Conservation (phyloP, 2,329 filamentous ascomycete species). For the Verticillium tricorpus region DNA sequence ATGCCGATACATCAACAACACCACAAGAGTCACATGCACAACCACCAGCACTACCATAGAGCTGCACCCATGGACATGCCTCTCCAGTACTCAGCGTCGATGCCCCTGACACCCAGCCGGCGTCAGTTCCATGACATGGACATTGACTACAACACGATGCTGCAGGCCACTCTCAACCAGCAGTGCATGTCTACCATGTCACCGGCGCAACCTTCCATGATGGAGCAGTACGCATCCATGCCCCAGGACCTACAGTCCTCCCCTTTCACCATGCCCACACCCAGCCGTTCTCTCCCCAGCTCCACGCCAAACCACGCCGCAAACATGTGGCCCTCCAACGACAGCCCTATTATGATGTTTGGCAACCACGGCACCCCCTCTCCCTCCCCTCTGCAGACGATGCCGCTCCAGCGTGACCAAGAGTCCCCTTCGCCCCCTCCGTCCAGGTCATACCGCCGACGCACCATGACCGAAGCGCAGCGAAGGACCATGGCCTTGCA, state of each 20-base stretch:
- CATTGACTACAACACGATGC: slow-evolving; percentile 33
- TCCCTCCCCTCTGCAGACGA: slow-evolving; percentile 22
- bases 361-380: slow-evolving; percentile 20
- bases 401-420: slow-evolving; percentile 19
- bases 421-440: slow-evolving; percentile 19
- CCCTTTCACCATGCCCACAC: slow-evolving; percentile 13
- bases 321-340: slow-evolving; percentile 33
- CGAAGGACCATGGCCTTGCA: slow-evolving; percentile 41
- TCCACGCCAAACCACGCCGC: slow-evolving; percentile 32
- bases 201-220: not conserved
- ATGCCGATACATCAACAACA: not conserved
- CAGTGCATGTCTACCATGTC: slow-evolving; percentile 13
- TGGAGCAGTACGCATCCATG: slow-evolving; percentile 7
- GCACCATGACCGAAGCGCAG: slow-evolving; percentile 37
- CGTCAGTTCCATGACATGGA: slow-evolving; percentile 17
- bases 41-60: not conserved
- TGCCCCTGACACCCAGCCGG: slow-evolving; percentile 10
- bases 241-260: slow-evolving; percentile 13
- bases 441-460: slow-evolving; percentile 26
- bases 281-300: slow-evolving; percentile 22
- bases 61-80: slow-evolving; percentile 1
- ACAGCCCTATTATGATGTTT: slow-evolving; percentile 37
- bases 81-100: not conserved
- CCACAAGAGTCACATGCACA: not conserved
- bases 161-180: slow-evolving; percentile 20